Evolutionary conservation across 768 basidiomycete genomes (phyloP).

Genomic region (Suillus clintonianus): DNA sequence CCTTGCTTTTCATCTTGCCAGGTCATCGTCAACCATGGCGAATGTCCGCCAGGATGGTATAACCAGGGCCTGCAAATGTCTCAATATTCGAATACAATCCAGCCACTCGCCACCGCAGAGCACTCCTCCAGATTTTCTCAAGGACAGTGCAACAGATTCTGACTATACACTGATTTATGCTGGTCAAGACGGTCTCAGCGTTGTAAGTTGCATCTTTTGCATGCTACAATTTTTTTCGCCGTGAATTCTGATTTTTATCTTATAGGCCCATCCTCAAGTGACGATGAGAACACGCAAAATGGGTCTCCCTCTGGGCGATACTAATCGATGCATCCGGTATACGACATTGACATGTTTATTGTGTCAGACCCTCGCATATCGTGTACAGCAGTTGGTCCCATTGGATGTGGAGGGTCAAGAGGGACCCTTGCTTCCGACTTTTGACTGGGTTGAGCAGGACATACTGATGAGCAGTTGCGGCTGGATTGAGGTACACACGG

Average conservation of each 20-base stretch:
- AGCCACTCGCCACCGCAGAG: conserved; percentile 30
- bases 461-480: conserved; percentile 66
- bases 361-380: conserved; percentile 67
- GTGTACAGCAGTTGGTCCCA: conserved; percentile 61
- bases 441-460: conserved; percentile 78
- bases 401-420: conserved; percentile 60
- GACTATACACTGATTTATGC: conserved; percentile 60
- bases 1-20: conserved; percentile 17
- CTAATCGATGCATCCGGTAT: conserved; percentile 55
- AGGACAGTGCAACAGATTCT: conserved; percentile 23
- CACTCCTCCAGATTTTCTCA: conserved; percentile 39
- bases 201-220: conserved; percentile 48
- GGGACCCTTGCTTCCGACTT: conserved; percentile 66
- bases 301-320: conserved; percentile 42
- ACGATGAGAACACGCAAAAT: conserved; percentile 65
- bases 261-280: conserved; percentile 66
- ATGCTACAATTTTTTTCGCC: conserved; percentile 1
- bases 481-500: conserved; percentile 71
- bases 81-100: conserved; percentile 60
- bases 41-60: conserved; percentile 17
- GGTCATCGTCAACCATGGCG: conserved; percentile 21
- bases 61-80: conserved; percentile 64
- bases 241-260: conserved; percentile 12
- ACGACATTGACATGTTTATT: conserved; percentile 69
- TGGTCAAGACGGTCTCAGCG: conserved; percentile 63